phyloP scores from a whole-genome alignment of 2,329 filamentous ascomycete species.

The Chaetomium olivaceum region DNA sequence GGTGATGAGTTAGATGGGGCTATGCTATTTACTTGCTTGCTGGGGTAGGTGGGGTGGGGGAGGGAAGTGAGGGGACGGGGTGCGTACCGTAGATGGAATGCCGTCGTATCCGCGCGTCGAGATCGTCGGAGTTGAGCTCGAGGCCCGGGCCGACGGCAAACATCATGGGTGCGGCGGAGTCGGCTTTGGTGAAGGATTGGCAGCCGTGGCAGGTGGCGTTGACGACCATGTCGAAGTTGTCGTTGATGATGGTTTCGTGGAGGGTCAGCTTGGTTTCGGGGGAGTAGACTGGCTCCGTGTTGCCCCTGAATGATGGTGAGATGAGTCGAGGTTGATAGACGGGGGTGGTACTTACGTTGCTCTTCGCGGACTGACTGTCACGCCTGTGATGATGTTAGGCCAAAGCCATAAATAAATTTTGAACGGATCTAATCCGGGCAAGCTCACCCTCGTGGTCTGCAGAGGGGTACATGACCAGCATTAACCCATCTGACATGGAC shows the following conservation, averaged over 20 bases:
- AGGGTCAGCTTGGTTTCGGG: slow-evolving; percentile 23
- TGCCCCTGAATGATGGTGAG: slow-evolving; percentile 18
- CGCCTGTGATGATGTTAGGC: slow-evolving; percentile 5
- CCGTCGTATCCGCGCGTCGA: slow-evolving; percentile 28
- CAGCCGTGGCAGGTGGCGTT: slow-evolving; percentile 33
- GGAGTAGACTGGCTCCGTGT: slow-evolving; percentile 31
- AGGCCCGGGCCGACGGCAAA: slow-evolving; percentile 32
- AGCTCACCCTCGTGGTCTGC: slow-evolving; percentile 24
- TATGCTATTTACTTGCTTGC: neutral
- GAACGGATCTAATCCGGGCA: no score
- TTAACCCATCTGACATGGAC: slow-evolving; percentile 31
- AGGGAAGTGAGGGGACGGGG: neutral
- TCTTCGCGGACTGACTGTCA: slow-evolving; percentile 31
- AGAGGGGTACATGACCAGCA: slow-evolving; percentile 34
- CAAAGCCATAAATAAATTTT: neutral
- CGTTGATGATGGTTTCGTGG: slow-evolving; percentile 24
- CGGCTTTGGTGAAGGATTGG: slow-evolving; percentile 11
- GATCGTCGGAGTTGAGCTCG: slow-evolving; percentile 26
- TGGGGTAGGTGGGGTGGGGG: neutral
- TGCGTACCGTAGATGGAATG: slow-evolving; percentile 31
- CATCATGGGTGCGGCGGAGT: slow-evolving; percentile 28
- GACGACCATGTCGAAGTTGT: slow-evolving; percentile 26
- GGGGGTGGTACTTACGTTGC: slow-evolving; percentile 20
- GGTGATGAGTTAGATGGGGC: neutral
- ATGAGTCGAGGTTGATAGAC: neutral